Conservation (phyloP, 495 filamentous ascomycete genomes). For the Xylaria venustula region DNA sequence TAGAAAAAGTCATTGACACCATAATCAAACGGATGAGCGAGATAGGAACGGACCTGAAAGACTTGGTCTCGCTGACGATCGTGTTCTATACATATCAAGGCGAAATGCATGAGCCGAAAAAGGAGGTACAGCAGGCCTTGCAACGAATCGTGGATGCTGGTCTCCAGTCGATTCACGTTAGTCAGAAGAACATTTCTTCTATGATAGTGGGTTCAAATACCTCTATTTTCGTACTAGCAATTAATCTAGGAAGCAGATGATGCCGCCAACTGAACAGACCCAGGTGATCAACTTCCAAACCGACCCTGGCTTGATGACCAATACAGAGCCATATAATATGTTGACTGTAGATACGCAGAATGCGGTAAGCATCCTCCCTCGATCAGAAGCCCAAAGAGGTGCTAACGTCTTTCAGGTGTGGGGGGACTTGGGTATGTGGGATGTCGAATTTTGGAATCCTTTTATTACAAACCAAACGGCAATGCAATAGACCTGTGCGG, state of each 20-base stretch:
- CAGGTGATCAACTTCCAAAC: slow-evolving; percentile 18
- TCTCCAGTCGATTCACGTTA: slow-evolving; percentile 23
- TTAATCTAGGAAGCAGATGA: slow-evolving; percentile 17
- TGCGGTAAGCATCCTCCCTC: slow-evolving; percentile 11
- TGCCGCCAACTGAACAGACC: slow-evolving; percentile 13
- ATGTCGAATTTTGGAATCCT: slow-evolving; percentile 28
- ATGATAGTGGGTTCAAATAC: slow-evolving; percentile 19
- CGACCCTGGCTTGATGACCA: slow-evolving; percentile 15
- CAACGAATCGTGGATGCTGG: slow-evolving; percentile 29
- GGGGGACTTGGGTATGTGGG: slow-evolving; percentile 25
- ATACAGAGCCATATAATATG: slow-evolving; percentile 20
- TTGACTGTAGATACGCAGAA: slow-evolving; percentile 16
- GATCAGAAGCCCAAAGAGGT: not conserved
- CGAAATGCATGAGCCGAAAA: slow-evolving; percentile 24
- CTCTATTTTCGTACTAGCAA: not conserved
- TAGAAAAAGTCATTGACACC: slow-evolving; percentile 30
- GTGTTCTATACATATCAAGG: slow-evolving; percentile 32
- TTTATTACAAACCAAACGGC: not conserved
- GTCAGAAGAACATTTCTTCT: slow-evolving; percentile 26
- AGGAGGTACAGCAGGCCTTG: slow-evolving; percentile 24
- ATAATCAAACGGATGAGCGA: slow-evolving; percentile 27
- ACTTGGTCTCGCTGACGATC: slow-evolving; percentile 32
- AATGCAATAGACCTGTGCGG: not conserved
- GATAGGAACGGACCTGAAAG: slow-evolving; percentile 32
- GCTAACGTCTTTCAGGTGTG: slow-evolving; percentile 16